Evolutionary conservation across 208 protist genomes (phyloP), one percentile per base, ranked within the genome.

Genomic region (Ichthyophonus hoferi): DNA sequence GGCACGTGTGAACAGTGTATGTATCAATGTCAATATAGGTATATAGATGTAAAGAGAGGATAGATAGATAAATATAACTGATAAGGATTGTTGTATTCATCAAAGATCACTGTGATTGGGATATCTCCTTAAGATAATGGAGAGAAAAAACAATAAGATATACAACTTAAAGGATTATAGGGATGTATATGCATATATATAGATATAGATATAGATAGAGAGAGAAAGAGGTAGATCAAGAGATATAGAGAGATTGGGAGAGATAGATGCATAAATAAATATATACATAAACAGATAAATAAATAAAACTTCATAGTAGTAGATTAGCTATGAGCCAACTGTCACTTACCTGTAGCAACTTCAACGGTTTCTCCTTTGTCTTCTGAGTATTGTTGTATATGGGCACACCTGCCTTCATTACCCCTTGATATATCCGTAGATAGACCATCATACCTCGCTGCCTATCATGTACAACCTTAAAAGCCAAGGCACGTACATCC

Each of bases 381-480:
- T 38, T 40, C 35, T 1, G 42, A 31, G 0, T 40, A 34, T 17
- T 85, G 79, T 92, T 90, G 37, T 85, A 40, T 12, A 94, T 14
- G 12, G 14, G 1, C 31, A 42, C 31, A 1, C 39, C 42, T 31
- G 58, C 81, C 2, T 1, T 50, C 1, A 95, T 31, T 35, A 40
- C 58, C 40, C 93, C 93, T 40, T n/a, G 17, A 81, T 94, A 95
- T 1, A 94, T 79, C 79, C 93, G 91, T 0, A 91, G 1, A 79
- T 90, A 93, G 14, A 92, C 90, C 0, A 95, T 1, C 2, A 88
- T 78, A 0, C 91, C 90, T 34, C 85, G 79, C 43, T 91, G 87
- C 38, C 1, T 2, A 77, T 94, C 90, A 79, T 94, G 83, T 40
- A 91, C 39, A 1, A 95, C 87, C 87, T 95, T 94, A 50, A 94